phyloP scores from a whole-genome alignment of 2,329 filamentous ascomycete species.

The Colletotrichum camelliae region DNA sequence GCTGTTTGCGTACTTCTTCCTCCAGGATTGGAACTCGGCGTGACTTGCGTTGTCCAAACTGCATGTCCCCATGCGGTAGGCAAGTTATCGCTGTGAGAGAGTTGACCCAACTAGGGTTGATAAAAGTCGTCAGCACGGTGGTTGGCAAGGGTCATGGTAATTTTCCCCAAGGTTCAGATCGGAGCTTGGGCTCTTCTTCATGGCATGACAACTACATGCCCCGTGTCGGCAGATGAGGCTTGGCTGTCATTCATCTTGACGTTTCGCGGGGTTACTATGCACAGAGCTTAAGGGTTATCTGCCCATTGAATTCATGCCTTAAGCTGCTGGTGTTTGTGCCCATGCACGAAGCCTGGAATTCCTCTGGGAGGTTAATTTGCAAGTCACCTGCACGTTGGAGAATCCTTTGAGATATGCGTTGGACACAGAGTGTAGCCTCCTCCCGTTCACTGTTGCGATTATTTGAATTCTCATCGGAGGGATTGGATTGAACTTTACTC shows the following conservation, averaged over 20 bases:
- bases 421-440: rapidly evolving
- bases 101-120: rapidly evolving
- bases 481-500: not conserved
- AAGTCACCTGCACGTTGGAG: not conserved
- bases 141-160: not conserved
- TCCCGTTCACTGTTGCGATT: not conserved
- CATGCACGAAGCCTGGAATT: not conserved
- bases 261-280: not conserved
- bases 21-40: too few species aligned
- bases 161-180: not conserved
- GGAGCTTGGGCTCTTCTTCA: not conserved
- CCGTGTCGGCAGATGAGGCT: not conserved
- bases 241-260: not conserved
- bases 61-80: too few species aligned
- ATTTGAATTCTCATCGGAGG: too few species aligned
- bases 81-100: too few species aligned
- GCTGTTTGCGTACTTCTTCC: not conserved
- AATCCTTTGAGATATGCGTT: not conserved
- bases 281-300: not conserved
- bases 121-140: not conserved
- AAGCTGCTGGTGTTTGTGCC: not conserved
- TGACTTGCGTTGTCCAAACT: too few species aligned
- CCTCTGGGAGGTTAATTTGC: not conserved
- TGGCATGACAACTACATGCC: not conserved
- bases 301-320: not conserved